Conservation (phyloP, 495 filamentous ascomycete genomes). For the Friedmanniomyces endolithicus region DNA sequence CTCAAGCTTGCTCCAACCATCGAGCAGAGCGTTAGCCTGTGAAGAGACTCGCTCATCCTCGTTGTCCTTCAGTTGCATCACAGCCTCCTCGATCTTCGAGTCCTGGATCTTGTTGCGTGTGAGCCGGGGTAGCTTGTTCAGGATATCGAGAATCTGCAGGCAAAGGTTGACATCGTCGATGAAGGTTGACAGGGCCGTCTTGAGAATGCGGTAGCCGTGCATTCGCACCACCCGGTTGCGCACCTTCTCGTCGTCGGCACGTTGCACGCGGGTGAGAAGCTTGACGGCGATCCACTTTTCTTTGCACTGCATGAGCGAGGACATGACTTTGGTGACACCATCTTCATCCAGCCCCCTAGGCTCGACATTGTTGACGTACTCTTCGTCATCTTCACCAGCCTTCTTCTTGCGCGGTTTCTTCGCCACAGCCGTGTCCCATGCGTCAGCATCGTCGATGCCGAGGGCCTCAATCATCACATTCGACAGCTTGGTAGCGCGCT, state of each 20-base stretch:
- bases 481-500: constrained; percentile 83
- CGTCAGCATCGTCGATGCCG: constrained; percentile 85
- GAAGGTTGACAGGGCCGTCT: constrained; percentile 68
- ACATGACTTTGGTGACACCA: constrained; percentile 95
- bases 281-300: constrained; percentile 99
- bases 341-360: constrained; percentile 73
- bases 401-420: constrained; percentile 90
- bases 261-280: constrained; percentile 76
- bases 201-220: constrained; percentile 94
- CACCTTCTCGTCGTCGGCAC: constrained; percentile 78
- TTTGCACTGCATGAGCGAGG: constrained; percentile 93
- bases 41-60: constrained; percentile 56
- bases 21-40: constrained; percentile 57
- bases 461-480: constrained; percentile 86
- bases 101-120: constrained; percentile 96
- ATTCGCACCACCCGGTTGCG: constrained; percentile 82
- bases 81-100: constrained; percentile 82
- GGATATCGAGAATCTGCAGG: constrained; percentile 77
- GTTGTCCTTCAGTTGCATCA: constrained; percentile 54
- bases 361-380: constrained; percentile 84
- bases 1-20: constrained; percentile 79
- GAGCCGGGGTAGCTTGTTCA: constrained; percentile 76
- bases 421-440: constrained; percentile 78
- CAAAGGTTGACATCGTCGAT: constrained; percentile 80
- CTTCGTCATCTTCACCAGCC: constrained; percentile 86